A percentile compares a stretch with the other conserved stretches of the same genome.
These are phyloP conservation scores for Pythium aquatile DNA, from an alignment of 352 stramenopile species.

Conservation along the genomic window DNA sequence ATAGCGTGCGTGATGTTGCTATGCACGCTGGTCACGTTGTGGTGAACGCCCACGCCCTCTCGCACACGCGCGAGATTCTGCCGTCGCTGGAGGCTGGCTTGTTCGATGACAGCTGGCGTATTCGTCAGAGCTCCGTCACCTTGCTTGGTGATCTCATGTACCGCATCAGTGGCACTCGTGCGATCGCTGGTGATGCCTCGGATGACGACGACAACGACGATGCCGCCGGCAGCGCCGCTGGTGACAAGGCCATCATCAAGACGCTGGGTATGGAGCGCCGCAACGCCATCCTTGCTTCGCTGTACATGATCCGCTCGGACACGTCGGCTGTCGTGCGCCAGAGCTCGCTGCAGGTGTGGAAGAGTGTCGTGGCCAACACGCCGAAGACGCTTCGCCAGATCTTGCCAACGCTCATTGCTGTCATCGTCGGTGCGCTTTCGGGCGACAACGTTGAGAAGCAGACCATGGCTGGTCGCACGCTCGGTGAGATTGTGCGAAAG, in stretches of 20 bases:
- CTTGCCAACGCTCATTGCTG: slow-evolving; percentile 94
- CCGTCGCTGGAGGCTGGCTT: slow-evolving; percentile 96
- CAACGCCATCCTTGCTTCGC: slow-evolving; percentile 94
- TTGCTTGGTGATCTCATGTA: slow-evolving; percentile 96
- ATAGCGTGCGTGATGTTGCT: slow-evolving; percentile 97
- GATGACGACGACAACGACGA: slow-evolving; percentile 83
- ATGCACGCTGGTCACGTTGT: slow-evolving; percentile 97
- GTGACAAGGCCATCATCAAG: slow-evolving; percentile 87
- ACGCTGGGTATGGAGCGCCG: slow-evolving; percentile 92
- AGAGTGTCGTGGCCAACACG: slow-evolving; percentile 98
- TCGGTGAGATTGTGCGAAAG: slow-evolving; percentile 99
- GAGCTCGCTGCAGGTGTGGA: slow-evolving; percentile 97
- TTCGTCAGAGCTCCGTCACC: slow-evolving; percentile 96
- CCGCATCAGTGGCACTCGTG: slow-evolving; percentile 96
- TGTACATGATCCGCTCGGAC: slow-evolving; percentile 99
- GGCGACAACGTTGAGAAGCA: slow-evolving; percentile 88
- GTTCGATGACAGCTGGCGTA: slow-evolving; percentile 98
- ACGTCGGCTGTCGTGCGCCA: slow-evolving; percentile 96
- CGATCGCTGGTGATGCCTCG: slow-evolving; percentile 67
- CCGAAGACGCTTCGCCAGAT: slow-evolving; percentile 97
- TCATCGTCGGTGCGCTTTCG: slow-evolving; percentile 96
- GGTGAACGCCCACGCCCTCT: slow-evolving; percentile 95
- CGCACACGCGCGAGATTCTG: slow-evolving; percentile 96
- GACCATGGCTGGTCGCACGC: slow-evolving; percentile 88
- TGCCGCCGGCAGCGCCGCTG: slow-evolving; percentile 73